Evolutionary conservation across 2,329 filamentous ascomycete genomes (phyloP), one percentile per base, ranked within the genome.

Genomic region (Fusarium burgessii): DNA sequence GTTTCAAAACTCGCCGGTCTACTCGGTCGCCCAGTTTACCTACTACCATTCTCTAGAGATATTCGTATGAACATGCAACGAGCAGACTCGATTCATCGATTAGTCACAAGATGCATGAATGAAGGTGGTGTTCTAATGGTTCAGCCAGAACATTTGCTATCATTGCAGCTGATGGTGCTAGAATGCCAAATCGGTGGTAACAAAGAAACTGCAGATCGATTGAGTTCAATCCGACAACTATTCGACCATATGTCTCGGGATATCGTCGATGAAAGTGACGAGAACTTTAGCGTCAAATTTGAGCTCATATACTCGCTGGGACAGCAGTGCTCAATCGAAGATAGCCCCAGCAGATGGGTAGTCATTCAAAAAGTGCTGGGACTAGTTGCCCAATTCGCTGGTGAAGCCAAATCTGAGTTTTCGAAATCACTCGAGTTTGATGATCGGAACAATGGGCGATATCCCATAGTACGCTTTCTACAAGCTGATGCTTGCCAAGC

Each of bases 251-350:
- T 77, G 5, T 81, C 84, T 0, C 80, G 88, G 0, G 89, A 91
- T 64, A 82, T 92, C 4, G 81, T 92, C 0, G 90, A 92, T 62
- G 90, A 92, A 76, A 89, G 87, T 43, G 90, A 92, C 51, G 89
- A 91, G 61, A 88, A 88, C 59, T 87, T 92, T 42, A 88, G 83
- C 43, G 83, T 85, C 6, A 87, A 86, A 49, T 90, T 90, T 42
- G 88, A 92, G 73, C 77, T 92, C 0, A 81, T 92, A 3, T 92
- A 92, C 63, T 90, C 89, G 0, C 85, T 91, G 71, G 90, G 89
- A 0, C 66, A 76, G 0, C 87, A 90, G 62, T 74, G 76, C 3
- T 68, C 84, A 0, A 80, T 90, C 0, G 87, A 91, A 10, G 80
- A 85, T 15, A 83, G 84, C 51, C 86, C 87, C 0, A 77, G 86